phyloP scores from a whole-genome alignment of 345 rosid species.

The Hibiscus syriacus region DNA sequence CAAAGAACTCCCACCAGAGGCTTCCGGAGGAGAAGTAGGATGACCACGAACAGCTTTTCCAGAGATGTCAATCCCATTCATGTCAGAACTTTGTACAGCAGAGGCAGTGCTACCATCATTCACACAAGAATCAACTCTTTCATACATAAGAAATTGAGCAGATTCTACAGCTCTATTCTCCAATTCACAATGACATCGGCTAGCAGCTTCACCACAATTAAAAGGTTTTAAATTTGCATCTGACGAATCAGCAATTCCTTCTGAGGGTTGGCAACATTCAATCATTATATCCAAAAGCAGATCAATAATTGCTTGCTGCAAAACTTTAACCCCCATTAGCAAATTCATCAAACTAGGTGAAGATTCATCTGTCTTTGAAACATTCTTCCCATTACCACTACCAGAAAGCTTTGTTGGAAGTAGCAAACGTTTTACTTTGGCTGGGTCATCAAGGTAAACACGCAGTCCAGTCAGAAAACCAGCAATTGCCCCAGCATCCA shows the following conservation, averaged over 20 bases:
- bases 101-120: conserved; percentile 74
- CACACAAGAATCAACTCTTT: conserved; percentile 65
- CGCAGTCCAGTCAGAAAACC: conserved; percentile 97
- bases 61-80: conserved; percentile 32
- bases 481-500: conserved; percentile 99
- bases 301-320: conserved; percentile 99
- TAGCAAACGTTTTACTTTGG: conserved; percentile 94
- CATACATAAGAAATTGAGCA: conserved; percentile 47
- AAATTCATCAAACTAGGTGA: conserved; percentile 98
- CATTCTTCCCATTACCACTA: conserved; percentile 66
- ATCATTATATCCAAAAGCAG: conserved; percentile 69
- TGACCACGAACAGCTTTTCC: conserved; percentile 52
- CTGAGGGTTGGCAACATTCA: conserved; percentile 95
- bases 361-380: conserved; percentile 58
- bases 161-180: conserved; percentile 60
- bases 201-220: conserved; percentile 41
- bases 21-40: conserved; percentile 52
- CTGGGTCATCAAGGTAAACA: conserved; percentile 94
- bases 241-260: conserved; percentile 49
- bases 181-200: conserved; percentile 53
- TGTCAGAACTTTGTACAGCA: conserved; percentile 53
- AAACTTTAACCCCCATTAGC: conserved; percentile 96
- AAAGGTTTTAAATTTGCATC: conserved; percentile 39
- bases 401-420: conserved; percentile 89
- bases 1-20: conserved; percentile 47